A percentile compares a stretch with the other conserved stretches of the same genome.
Conservation (phyloP, 768 basidiomycete genomes). For the Calocybe indica region DNA sequence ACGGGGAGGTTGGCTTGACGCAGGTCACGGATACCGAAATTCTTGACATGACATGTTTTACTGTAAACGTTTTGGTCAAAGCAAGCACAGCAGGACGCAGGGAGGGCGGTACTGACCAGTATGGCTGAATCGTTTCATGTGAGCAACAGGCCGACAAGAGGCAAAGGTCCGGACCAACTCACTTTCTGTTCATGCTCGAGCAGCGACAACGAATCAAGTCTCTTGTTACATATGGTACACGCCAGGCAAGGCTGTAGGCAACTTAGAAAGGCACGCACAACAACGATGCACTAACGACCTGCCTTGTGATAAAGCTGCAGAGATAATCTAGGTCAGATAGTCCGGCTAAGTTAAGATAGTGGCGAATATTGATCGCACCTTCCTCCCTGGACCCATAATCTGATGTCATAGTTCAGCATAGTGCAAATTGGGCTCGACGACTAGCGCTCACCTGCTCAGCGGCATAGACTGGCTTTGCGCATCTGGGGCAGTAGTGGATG, state of each 20-base stretch:
- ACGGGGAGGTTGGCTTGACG: slow-evolving; percentile 59
- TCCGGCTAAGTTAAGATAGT: too few species aligned
- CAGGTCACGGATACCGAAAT: slow-evolving; percentile 72
- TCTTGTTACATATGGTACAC: slow-evolving; percentile 70
- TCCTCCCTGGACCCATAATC: slow-evolving; percentile 85
- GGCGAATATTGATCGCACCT: slow-evolving; percentile 40
- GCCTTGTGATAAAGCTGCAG: slow-evolving; percentile 78
- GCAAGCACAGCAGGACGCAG: background rate
- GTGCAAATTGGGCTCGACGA: background rate
- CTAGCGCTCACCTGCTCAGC: slow-evolving; percentile 68
- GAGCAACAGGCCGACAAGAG: slow-evolving; percentile 1
- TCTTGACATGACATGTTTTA: slow-evolving; percentile 77
- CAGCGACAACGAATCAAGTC: slow-evolving; percentile 70
- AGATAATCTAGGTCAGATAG: background rate
- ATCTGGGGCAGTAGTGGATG: slow-evolving; percentile 67
- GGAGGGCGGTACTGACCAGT: slow-evolving; percentile 33
- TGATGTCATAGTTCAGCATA: slow-evolving; percentile 15
- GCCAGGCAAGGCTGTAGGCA: slow-evolving; percentile 64
- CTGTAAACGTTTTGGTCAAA: slow-evolving; percentile 29
- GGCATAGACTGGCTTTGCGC: slow-evolving; percentile 74
- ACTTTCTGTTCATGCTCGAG: slow-evolving; percentile 84
- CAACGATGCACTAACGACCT: background rate
- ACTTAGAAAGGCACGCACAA: background rate
- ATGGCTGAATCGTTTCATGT: slow-evolving; percentile 30
- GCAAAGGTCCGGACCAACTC: slow-evolving; percentile 12